These are phyloP conservation scores for Macrolepiota albuminosa DNA, from an alignment of 768 basidiomycete species.

Conservation along the genomic window DNA sequence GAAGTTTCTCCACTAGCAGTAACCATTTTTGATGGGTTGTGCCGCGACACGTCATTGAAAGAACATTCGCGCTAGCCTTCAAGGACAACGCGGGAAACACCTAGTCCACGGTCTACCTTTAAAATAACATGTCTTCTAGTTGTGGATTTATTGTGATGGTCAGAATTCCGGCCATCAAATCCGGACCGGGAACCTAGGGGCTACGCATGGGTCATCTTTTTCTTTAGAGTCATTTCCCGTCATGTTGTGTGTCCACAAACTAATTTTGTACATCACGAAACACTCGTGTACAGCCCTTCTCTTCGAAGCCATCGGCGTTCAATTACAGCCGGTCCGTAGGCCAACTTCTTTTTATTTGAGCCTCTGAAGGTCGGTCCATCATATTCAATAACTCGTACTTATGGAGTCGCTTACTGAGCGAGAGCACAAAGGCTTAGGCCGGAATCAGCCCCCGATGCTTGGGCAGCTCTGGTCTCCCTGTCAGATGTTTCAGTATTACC, in stretches of 20 bases:
- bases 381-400: neutral
- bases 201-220: neutral
- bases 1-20: neutral
- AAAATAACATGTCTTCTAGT: neutral
- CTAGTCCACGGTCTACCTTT: no score
- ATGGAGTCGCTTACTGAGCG: conserved; percentile 3
- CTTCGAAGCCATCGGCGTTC: neutral
- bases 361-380: neutral
- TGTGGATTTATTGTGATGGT: neutral
- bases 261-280: neutral
- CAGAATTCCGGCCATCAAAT: neutral
- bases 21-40: neutral
- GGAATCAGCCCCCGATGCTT: conserved; percentile 13
- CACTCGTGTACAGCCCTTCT: neutral
- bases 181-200: neutral
- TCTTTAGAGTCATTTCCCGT: neutral
- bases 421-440: conserved; percentile 2
- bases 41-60: neutral
- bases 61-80: no score
- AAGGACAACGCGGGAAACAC: neutral
- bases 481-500: conserved; percentile 13
- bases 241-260: neutral
- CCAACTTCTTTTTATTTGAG: neutral
- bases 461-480: conserved; percentile 13
- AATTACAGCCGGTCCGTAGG: neutral